Percentiles rank a stretch among this genome's conserved stretches.
phyloP scores from a whole-genome alignment of 352 stramenopile genomes.

The Chloridella minuta region DNA sequence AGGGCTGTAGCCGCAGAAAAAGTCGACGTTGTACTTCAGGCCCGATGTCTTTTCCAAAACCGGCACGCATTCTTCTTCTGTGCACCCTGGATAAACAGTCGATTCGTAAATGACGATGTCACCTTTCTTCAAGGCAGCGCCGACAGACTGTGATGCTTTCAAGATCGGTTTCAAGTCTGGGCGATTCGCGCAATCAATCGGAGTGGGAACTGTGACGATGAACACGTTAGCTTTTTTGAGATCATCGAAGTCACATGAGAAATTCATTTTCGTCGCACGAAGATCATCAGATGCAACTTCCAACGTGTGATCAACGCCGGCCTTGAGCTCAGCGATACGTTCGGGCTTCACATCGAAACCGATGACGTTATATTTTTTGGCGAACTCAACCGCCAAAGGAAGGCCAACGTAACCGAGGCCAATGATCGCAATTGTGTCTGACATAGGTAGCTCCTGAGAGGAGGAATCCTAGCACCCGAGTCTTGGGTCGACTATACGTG shows the following conservation, averaged over 20 bases:
- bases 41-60: conserved; percentile 13
- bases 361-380: conserved; percentile 15
- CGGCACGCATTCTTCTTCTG: conserved; percentile 12
- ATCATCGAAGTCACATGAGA: conserved; percentile 15
- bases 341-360: conserved; percentile 15
- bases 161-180: conserved; percentile 9
- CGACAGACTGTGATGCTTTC: neutral
- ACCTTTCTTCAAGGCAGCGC: conserved; percentile 6
- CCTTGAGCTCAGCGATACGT: conserved; percentile 3
- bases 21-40: conserved; percentile 14
- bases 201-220: conserved; percentile 14
- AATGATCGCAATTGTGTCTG: conserved; percentile 13
- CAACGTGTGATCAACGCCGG: conserved; percentile 4
- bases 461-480: too few relatives aligned
- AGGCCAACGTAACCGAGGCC: conserved; percentile 16
- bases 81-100: conserved; percentile 13
- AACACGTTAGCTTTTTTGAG: conserved; percentile 12
- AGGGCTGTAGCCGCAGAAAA: conserved; percentile 12
- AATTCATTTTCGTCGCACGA: neutral
- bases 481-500: too few relatives aligned
- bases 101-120: conserved; percentile 16
- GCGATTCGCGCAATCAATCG: conserved; percentile 3
- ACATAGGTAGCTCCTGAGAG: too few relatives aligned
- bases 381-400: conserved; percentile 15
- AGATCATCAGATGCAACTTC: conserved; percentile 14